Evolutionary conservation across 1,284 basidiomycete genomes (phyloP).

Genomic region (Vanrija humicola): DNA sequence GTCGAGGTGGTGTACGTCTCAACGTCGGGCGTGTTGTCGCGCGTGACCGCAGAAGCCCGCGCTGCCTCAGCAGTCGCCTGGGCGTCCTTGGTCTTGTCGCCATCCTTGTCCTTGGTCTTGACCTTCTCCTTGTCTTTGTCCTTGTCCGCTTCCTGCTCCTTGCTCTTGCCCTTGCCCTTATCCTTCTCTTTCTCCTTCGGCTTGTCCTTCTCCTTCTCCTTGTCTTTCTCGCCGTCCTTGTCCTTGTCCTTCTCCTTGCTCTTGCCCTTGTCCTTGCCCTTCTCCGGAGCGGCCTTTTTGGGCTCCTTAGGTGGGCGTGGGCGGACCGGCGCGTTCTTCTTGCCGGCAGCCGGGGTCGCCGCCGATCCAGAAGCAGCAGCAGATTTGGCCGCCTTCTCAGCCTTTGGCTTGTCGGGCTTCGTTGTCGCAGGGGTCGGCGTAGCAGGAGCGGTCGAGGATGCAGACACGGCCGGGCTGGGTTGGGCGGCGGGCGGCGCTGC

Average conservation of each 20-base stretch:
- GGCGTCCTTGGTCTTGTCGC: background rate
- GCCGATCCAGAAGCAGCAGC: no score
- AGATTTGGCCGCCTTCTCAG: background rate
- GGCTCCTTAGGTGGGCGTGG: conserved; percentile 1
- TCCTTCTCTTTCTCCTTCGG: background rate
- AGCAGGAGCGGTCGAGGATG: background rate
- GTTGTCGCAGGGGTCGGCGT: background rate
- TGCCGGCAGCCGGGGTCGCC: no score
- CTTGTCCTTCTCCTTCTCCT: background rate
- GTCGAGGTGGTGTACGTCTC: background rate
- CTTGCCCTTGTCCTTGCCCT: background rate
- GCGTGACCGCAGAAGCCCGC: background rate
- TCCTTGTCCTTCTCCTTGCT: background rate
- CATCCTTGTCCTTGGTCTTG: background rate
- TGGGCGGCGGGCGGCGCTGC: background rate
- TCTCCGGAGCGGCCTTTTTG: background rate
- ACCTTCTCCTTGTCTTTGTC: background rate
- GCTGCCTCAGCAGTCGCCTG: background rate
- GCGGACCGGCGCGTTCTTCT: no score
- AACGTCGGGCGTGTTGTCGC: background rate
- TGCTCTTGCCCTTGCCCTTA: conserved; percentile 3
- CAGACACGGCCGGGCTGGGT: background rate
- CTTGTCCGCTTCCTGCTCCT: background rate
- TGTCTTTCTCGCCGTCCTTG: background rate
- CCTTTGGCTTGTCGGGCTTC: background rate